These are phyloP conservation scores for Tolypocladium tropicale DNA, from an alignment of 2,329 filamentous ascomycete genomes.

Conservation along the genomic window DNA sequence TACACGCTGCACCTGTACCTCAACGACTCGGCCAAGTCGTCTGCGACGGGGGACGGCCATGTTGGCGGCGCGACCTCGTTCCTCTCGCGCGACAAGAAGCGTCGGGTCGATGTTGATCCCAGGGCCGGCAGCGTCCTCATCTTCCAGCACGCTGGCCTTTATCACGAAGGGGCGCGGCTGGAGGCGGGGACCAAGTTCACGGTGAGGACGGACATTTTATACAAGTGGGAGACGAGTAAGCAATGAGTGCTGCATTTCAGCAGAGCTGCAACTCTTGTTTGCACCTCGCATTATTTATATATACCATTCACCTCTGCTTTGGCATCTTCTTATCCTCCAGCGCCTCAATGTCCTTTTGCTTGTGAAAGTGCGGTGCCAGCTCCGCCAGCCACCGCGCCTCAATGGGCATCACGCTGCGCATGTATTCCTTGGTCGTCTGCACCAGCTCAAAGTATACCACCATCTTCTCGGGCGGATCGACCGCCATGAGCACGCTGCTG, in stretches of 20 bases:
- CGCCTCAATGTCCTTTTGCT: slow-evolving; percentile 78
- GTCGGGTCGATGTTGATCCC: slow-evolving; percentile 41
- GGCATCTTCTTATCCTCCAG: slow-evolving; percentile 63
- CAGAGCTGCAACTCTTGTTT: no score
- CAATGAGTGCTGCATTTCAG: neutral
- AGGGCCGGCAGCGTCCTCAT: slow-evolving; percentile 48
- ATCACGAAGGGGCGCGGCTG: slow-evolving; percentile 45
- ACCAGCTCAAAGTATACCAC: slow-evolving; percentile 81
- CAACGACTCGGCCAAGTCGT: slow-evolving; percentile 15
- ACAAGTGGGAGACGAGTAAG: slow-evolving; percentile 19
- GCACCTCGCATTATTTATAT: neutral
- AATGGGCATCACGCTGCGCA: slow-evolving; percentile 78
- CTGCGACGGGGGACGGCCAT: slow-evolving; percentile 16
- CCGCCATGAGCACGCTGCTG: slow-evolving; percentile 67
- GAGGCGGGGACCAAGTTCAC: slow-evolving; percentile 43
- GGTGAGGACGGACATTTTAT: slow-evolving; percentile 45
- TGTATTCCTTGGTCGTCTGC: slow-evolving; percentile 82
- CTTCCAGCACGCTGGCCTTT: slow-evolving; percentile 43
- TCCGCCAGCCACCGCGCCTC: slow-evolving; percentile 79
- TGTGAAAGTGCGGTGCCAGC: slow-evolving; percentile 89
- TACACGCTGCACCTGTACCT: slow-evolving; percentile 46
- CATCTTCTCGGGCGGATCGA: slow-evolving; percentile 67
- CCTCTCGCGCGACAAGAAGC: slow-evolving; percentile 29
- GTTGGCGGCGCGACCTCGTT: slow-evolving; percentile 48
- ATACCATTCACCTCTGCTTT: slow-evolving; percentile 15